These are phyloP conservation scores for Cryptococcus wingfieldii DNA, from an alignment of 1,284 basidiomycete species.

Conservation along the genomic window DNA sequence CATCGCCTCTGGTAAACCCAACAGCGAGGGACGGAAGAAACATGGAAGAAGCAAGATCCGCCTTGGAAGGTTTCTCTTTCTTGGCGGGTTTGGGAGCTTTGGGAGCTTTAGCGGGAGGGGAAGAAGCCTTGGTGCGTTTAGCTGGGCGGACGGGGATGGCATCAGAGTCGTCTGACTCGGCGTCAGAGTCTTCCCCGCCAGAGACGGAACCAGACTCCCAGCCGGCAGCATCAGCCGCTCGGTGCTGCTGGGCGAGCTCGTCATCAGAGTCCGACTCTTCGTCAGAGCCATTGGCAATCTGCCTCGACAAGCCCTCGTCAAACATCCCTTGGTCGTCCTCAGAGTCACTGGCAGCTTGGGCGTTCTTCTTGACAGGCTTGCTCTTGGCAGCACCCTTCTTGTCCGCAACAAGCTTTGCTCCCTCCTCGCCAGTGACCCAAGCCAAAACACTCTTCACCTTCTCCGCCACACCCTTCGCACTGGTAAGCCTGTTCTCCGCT, in stretches of 20 bases:
- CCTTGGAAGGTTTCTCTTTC: conserved; percentile 4
- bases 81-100: conserved; percentile 29
- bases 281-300: conserved; percentile 4
- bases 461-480: conserved; percentile 67
- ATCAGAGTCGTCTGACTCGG: conserved; percentile 22
- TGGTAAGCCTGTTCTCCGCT: conserved; percentile 68
- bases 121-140: conserved; percentile 23
- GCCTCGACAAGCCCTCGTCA: conserved; percentile 5
- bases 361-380: conserved; percentile 3
- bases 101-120: conserved; percentile 9
- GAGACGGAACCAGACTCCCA: conserved; percentile 57
- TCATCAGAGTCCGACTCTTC: conserved; percentile 11
- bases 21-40: conserved; percentile 84
- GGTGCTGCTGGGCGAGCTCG: conserved; percentile 37
- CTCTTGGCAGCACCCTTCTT: conserved; percentile 14
- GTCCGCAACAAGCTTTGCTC: conserved; percentile 33
- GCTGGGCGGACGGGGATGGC: conserved; percentile 10
- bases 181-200: conserved; percentile 22
- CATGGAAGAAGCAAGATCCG: conserved; percentile 56
- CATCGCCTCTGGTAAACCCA: conserved; percentile 75
- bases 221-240: conserved; percentile 51
- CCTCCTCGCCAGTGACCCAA: conserved; percentile 43
- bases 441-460: conserved; percentile 58
- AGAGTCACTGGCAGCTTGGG: conserved; percentile 14
- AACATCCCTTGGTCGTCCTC: conserved; percentile 13